These are phyloP conservation scores for Paradendryphiella salina DNA, from an alignment of 2,329 filamentous ascomycete genomes.

Conservation along the genomic window DNA sequence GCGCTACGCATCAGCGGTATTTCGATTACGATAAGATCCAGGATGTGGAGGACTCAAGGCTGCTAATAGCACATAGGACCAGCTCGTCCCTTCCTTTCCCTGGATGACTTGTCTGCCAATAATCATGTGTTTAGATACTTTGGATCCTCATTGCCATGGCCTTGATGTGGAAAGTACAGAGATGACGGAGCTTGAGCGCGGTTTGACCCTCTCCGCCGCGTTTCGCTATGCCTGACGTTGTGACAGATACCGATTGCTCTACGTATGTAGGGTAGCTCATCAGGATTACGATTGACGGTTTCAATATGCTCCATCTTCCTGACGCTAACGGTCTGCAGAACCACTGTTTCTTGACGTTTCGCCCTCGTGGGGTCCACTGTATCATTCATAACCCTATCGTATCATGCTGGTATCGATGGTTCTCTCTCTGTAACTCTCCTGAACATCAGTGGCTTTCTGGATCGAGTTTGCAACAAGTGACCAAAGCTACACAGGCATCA, in stretches of 20 bases:
- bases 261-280: neutral
- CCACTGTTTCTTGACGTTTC: no score
- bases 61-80: slow-evolving; percentile 33
- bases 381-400: no score
- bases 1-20: slow-evolving; percentile 3
- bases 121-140: slow-evolving; percentile 20
- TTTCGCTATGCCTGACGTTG: slow-evolving; percentile 17
- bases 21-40: slow-evolving; percentile 5
- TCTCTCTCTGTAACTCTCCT: no score
- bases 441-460: no score
- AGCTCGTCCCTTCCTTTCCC: slow-evolving; percentile 21
- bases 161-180: slow-evolving; percentile 7
- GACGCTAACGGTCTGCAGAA: no score
- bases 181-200: slow-evolving; percentile 3
- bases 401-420: no score
- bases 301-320: no score
- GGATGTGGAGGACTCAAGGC: slow-evolving; percentile 19
- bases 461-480: no score
- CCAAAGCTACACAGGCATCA: no score
- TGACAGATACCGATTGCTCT: slow-evolving; percentile 12
- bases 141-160: slow-evolving; percentile 10
- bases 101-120: slow-evolving; percentile 19
- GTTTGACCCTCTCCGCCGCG: slow-evolving; percentile 17
- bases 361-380: no score
- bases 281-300: neutral